Evolutionary conservation across 441 rosid genomes (phyloP), one percentile per base, ranked within the genome.

Genomic region (Euphorbia neoarborescens): DNA sequence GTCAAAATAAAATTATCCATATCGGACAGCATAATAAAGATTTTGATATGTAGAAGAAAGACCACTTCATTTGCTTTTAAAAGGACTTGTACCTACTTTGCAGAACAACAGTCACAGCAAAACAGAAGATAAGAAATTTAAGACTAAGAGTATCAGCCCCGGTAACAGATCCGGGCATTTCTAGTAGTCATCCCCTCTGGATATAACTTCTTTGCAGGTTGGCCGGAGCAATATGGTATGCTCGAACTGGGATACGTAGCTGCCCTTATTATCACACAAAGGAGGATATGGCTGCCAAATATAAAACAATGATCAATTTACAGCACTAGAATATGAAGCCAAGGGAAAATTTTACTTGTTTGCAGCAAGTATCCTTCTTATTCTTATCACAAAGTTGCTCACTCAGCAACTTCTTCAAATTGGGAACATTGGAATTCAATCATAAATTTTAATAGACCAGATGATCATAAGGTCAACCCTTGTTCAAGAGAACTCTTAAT

Each of bases 181-280:
- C 67, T 74, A 91, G 66, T 89, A 94, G 69, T 90, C 99, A 60
- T 92, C 94, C 37, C 98, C 98, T 72, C 85, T 87, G 48, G 98
- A 92, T 75, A 92, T 80, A 59, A 92, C 99, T 83, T 94, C 98
- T 81, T 92, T 92, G 94, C 99, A 94, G 58, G 93, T 89, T 0
- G 98, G 98, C 74, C 99, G 89, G 35, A 94, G 91, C 64, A 91
- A 78, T 69, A 94, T 86, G 25, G 99, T 92, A 73, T 94, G 99
- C 82, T 90, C 98, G 37, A 84, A 94, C 81, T 94, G 99, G 37
- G 98, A 92, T 0, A 94, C 96, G 30, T 89, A 94, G 75, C 98
- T 94, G 71, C 98, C 99, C 75, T 87, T 90, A 50, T 79, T 78
- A 75, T 90, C 98, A 66, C 97, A 94, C 0, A 92, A 83, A 25